Conservation (phyloP, 169 alveolate genomes). For the Cryptosporidium ubiquitum region DNA sequence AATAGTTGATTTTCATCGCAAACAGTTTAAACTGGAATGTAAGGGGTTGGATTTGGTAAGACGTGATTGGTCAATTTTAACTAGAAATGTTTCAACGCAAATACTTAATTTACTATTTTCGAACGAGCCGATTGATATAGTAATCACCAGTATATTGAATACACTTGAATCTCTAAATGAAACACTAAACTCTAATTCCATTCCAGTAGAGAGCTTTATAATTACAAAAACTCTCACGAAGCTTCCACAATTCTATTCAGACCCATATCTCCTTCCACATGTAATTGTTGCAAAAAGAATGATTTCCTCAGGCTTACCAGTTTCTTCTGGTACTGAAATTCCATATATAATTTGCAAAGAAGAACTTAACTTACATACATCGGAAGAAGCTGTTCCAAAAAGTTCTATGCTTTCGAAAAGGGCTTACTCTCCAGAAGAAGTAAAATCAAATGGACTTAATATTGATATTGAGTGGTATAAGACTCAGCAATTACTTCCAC, state of each 20-base stretch:
- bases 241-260: constrained; percentile 91
- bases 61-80: constrained; percentile 97
- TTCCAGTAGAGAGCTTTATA: constrained; percentile 88
- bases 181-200: constrained; percentile 71
- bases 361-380: constrained; percentile 47
- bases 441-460: constrained; percentile 81
- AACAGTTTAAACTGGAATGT: constrained; percentile 87
- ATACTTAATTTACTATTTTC: constrained; percentile 19
- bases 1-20: constrained; percentile 83
- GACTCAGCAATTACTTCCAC: constrained; percentile 92
- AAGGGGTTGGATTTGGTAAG: constrained; percentile 98
- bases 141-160: constrained; percentile 5
- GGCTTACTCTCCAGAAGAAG: constrained; percentile 90
- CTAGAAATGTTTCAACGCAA: constrained; percentile 82
- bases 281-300: constrained; percentile 93
- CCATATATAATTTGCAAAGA: constrained; percentile 91
- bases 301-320: constrained; percentile 86
- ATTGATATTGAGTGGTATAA: constrained; percentile 91
- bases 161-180: constrained; percentile 51
- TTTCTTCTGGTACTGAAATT: constrained; percentile 90
- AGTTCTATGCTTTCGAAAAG: constrained; percentile 82
- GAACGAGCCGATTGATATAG: constrained; percentile 49
- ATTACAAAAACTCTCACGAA: constrained; percentile 95
- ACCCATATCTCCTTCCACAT: constrained; percentile 90
- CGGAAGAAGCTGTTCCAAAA: background rate